Conservation (phyloP, 192 early-diverging fungal species). For the Podila clonocystis region DNA sequence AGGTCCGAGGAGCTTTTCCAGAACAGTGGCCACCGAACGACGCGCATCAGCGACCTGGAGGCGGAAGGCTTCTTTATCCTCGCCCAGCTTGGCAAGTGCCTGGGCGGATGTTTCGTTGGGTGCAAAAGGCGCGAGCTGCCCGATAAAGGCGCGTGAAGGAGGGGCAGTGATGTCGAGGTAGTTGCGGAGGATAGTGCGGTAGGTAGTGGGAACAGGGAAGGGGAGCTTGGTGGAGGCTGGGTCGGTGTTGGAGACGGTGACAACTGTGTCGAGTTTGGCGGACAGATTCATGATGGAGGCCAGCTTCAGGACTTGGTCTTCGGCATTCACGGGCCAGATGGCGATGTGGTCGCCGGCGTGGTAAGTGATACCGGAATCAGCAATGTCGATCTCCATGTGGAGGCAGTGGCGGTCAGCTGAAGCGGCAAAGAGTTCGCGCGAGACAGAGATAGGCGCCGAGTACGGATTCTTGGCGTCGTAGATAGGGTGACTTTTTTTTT, state of each 20-base stretch:
- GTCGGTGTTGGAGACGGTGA: constrained; percentile 79
- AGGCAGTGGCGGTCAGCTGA: constrained; percentile 82
- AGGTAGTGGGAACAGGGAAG: constrained; percentile 91
- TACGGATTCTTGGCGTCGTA: constrained; percentile 94
- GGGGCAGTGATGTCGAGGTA: constrained; percentile 89
- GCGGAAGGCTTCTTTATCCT: constrained; percentile 76
- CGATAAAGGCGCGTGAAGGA: constrained; percentile 76
- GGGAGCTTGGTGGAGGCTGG: constrained; percentile 81
- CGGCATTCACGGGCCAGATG: constrained; percentile 90
- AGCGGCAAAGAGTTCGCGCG: constrained; percentile 75
- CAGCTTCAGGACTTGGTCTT: constrained; percentile 74
- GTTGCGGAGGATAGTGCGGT: constrained; percentile 87
- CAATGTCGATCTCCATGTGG: constrained; percentile 94
- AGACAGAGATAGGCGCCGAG: constrained; percentile 69
- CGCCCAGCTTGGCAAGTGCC: constrained; percentile 62
- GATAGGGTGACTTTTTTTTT: constrained; percentile 46
- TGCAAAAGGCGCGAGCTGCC: constrained; percentile 67
- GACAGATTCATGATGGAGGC: constrained; percentile 69
- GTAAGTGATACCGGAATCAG: constrained; percentile 84
- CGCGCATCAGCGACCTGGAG: constrained; percentile 66
- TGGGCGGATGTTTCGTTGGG: constrained; percentile 61
- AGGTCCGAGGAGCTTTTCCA: constrained; percentile 69
- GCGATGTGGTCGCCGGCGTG: constrained; percentile 96
- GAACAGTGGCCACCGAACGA: constrained; percentile 80
- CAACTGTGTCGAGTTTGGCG: constrained; percentile 72